Evolutionary conservation across 2,329 filamentous ascomycete species (phyloP).

Genomic region (Fusarium albidum): DNA sequence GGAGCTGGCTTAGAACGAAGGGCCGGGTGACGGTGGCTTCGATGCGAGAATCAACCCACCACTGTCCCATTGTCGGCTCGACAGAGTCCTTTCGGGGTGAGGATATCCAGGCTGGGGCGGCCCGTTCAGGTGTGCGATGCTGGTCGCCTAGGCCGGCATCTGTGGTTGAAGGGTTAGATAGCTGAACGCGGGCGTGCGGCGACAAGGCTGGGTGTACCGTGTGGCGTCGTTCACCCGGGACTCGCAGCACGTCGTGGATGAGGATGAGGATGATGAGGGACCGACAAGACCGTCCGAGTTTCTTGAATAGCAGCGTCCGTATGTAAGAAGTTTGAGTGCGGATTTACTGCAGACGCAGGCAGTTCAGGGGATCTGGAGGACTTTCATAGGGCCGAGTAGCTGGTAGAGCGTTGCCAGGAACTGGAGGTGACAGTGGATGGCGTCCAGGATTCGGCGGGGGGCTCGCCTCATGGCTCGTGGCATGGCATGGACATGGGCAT

Average conservation of each 20-base stretch:
- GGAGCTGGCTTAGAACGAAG: slow-evolving; percentile 71
- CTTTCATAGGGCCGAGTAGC: slow-evolving; percentile 37
- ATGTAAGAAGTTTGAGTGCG: slow-evolving; percentile 11
- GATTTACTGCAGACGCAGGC: slow-evolving; percentile 15
- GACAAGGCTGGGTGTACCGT: slow-evolving; percentile 13
- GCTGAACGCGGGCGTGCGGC: slow-evolving; percentile 10
- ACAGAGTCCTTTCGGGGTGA: slow-evolving; percentile 10
- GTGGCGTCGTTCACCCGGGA: slow-evolving; percentile 9
- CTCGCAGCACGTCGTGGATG: neutral
- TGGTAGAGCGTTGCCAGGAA: slow-evolving; percentile 7
- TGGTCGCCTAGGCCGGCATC: slow-evolving; percentile 29
- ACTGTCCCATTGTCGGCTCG: slow-evolving; percentile 52
- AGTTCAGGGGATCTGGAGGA: slow-evolving; percentile 31
- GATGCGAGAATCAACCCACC: slow-evolving; percentile 78
- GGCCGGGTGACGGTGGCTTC: slow-evolving; percentile 73
- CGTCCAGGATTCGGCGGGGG: slow-evolving; percentile 19
- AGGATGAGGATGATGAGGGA: neutral
- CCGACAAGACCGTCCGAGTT: neutral
- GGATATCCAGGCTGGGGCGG: slow-evolving; percentile 14
- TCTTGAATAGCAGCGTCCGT: slow-evolving; percentile 12
- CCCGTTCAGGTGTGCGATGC: slow-evolving; percentile 25
- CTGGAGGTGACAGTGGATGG: slow-evolving; percentile 24
- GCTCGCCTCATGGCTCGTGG: slow-evolving; percentile 36
- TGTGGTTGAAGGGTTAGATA: slow-evolving; percentile 22
- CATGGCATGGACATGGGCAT: slow-evolving; percentile 31